Conservation (phyloP, 176 grass and related monocot genomes). For the Raddia guianensis region DNA sequence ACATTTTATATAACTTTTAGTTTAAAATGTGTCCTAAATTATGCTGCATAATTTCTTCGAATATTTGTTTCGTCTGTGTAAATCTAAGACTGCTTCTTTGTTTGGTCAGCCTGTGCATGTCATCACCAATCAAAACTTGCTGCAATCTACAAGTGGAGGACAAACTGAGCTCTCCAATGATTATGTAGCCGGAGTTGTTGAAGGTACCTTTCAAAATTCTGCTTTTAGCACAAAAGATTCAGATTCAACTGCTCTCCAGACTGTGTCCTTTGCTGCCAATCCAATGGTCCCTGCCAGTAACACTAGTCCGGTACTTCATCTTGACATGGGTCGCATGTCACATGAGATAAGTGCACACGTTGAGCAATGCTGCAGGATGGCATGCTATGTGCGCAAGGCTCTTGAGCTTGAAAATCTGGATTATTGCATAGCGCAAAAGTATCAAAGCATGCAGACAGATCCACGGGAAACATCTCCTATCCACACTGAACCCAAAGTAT, state of each 20-base stretch:
- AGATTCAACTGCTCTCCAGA: background rate
- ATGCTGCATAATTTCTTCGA: background rate
- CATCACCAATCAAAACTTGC: background rate
- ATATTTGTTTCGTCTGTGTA: background rate
- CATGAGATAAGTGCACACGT: background rate
- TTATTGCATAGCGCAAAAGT: background rate
- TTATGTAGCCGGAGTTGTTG: background rate
- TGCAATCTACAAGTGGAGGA: background rate
- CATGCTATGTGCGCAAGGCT: background rate
- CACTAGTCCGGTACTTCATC: background rate
- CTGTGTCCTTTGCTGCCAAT: background rate
- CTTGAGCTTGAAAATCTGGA: conserved; percentile 30
- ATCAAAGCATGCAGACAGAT: background rate
- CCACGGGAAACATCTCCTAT: conserved; percentile 9
- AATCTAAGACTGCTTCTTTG: background rate
- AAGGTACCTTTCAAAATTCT: background rate
- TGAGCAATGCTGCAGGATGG: background rate
- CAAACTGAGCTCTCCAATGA: background rate
- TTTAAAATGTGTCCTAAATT: too few species aligned
- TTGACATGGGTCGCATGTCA: background rate
- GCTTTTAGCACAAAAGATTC: background rate
- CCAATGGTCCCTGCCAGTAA: background rate
- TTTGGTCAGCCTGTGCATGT: background rate
- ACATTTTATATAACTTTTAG: too few species aligned
- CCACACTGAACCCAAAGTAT: background rate